Evolutionary conservation across 805 yeast genomes (phyloP), one percentile per base, ranked within the genome.

Genomic region (Hanseniaspora pseudoguilliermondii): DNA sequence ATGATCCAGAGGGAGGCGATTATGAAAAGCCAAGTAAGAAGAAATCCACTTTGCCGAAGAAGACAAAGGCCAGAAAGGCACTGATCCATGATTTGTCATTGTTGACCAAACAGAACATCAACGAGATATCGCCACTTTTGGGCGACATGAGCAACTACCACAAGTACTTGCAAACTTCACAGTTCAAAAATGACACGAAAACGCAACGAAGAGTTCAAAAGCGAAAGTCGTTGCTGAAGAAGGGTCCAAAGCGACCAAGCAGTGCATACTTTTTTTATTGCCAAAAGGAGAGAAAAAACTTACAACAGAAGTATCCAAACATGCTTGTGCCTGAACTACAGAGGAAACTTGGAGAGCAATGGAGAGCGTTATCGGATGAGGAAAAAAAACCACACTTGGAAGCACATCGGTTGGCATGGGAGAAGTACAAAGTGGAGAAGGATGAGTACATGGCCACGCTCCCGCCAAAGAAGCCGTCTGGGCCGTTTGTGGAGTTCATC

Each of bases 331-430:
- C 69, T 16, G 76, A 72, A 52, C 39, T 73, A 43, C 69, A 71
- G 16, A 86, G 83, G 71, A 69, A 86, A 59, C 83, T 89, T 63
- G 96, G 96, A 66, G 89, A 86, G 67, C 81, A 79, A 71, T 91
- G 98, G 98, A 87, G 82, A 76, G 82, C 83, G 55, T 75, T 91
- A 65, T 72, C 75, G 57, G 84, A 79, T 57, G 83, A 79, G 41
- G 88, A 84, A 60, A 90, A 89, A 77, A 75, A 73, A 63, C 91
- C 95, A 57, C 88, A 82, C 72, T 89, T 84, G 71, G 81, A 77
- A 64, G 83, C 65, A 56, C 67, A 66, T 49, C 62, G 67, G 59
- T 60, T 63, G 9, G 66, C 67, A 43, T 68, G 71, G 71, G 69
- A 67, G 41, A 63, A 64, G 48, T 69, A 68, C 52, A 64, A 69